Percentiles rank a stretch among this genome's conserved stretches.
Conservation (phyloP, 176 grass and related monocot species). For the Coix lacrymajobi region DNA sequence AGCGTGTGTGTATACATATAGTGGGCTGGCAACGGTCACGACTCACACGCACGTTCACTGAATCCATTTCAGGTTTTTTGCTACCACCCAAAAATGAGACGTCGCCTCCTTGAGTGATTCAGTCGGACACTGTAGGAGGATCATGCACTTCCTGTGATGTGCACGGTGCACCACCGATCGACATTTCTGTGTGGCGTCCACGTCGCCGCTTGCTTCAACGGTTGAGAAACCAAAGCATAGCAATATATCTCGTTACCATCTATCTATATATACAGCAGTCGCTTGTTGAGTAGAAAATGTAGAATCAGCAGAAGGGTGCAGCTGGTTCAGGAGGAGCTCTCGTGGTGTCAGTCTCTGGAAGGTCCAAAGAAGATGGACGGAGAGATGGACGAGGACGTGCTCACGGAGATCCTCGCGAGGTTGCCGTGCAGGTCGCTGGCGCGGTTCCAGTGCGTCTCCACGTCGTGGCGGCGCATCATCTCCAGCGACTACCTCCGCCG, state of each 20-base stretch:
- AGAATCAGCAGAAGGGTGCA: background rate
- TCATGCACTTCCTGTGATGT: background rate
- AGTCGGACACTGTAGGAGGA: background rate
- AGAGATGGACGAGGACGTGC: conserved; percentile 48
- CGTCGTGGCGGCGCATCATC: conserved; percentile 57
- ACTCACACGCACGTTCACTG: background rate
- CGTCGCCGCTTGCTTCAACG: background rate
- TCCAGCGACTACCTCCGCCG: conserved; percentile 59
- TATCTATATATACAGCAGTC: background rate
- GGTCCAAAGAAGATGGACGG: conserved; percentile 3
- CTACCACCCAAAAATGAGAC: background rate
- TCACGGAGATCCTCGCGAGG: conserved; percentile 58
- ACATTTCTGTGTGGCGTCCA: background rate
- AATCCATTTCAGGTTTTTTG: background rate
- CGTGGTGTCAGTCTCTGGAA: background rate
- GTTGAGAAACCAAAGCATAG: background rate
- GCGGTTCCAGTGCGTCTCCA: conserved; percentile 74
- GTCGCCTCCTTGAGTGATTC: background rate
- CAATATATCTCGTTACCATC: background rate
- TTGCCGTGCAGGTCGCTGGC: conserved; percentile 70
- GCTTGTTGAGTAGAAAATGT: background rate
- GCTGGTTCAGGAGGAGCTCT: background rate
- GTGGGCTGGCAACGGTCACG: background rate
- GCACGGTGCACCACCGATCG: background rate
- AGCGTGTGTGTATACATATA: background rate